A percentile compares a stretch with the other conserved stretches of the same genome.
Evolutionary conservation across 345 rosid species (phyloP).

Genomic region (Moringa oleifera): DNA sequence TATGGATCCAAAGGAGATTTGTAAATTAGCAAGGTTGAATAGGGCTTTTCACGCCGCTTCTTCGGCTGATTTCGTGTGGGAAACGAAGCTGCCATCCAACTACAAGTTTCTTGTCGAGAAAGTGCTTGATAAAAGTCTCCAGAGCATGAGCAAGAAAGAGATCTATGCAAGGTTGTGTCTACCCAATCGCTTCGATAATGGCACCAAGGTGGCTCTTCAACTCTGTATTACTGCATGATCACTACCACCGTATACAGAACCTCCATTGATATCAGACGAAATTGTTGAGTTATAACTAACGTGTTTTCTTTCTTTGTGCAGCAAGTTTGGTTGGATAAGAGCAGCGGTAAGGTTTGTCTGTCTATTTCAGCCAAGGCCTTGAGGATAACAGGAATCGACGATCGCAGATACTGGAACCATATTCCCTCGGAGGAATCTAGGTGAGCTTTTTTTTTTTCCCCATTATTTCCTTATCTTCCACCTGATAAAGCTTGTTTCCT

Average conservation of each 20-base stretch:
- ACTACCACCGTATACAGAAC: no score
- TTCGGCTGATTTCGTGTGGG: constrained; percentile 75
- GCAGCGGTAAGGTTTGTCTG: constrained; percentile 61
- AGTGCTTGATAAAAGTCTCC: constrained; percentile 33
- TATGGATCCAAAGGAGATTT: constrained; percentile 87
- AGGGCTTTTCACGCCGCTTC: constrained; percentile 63
- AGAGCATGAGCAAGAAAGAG: constrained; percentile 44
- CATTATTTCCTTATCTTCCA: no score
- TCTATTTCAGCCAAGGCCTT: constrained; percentile 67
- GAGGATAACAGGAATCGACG: constrained; percentile 84
- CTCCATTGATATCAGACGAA: no score
- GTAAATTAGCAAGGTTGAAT: constrained; percentile 56
- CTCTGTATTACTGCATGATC: neutral
- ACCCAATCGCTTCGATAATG: constrained; percentile 55
- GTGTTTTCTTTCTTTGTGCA: constrained; percentile 4
- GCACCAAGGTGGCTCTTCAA: constrained; percentile 51
- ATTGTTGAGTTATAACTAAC: no score
- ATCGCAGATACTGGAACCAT: constrained; percentile 85
- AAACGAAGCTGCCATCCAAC: constrained; percentile 68
- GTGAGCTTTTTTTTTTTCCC: constrained; percentile 28
- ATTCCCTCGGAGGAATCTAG: constrained; percentile 82
- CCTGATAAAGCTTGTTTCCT: no score
- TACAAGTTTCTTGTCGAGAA: constrained; percentile 52
- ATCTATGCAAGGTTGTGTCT: constrained; percentile 53
- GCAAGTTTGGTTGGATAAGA: constrained; percentile 82